Percentiles rank a stretch among this genome's conserved stretches.
Conservation (phyloP, 2,329 filamentous ascomycete species). For the Claviceps sp. region DNA sequence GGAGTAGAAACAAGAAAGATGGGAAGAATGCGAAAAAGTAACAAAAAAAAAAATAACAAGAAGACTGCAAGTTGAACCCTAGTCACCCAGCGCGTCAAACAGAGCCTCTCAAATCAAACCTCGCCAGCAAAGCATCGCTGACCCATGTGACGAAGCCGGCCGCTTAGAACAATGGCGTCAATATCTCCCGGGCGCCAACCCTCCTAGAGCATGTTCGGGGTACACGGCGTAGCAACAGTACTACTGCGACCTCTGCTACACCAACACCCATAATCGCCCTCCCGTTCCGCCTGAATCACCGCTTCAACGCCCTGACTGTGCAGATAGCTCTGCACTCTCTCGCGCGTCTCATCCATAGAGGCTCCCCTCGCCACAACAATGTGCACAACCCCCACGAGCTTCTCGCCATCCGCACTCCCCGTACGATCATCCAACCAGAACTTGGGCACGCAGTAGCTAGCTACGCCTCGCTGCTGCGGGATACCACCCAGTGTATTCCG, state of each 20-base stretch:
- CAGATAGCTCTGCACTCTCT: conserved; percentile 62
- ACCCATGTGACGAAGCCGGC: not conserved
- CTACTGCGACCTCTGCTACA: conserved; percentile 26
- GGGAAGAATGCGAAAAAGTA: not conserved
- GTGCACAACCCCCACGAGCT: conserved; percentile 73
- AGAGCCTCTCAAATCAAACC: not conserved
- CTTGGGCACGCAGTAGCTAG: conserved; percentile 71
- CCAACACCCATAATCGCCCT: conserved; percentile 58
- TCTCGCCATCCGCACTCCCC: conserved; percentile 29
- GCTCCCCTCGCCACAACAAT: conserved; percentile 60
- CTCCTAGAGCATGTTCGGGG: conserved; percentile 21
- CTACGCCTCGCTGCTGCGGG: conserved; percentile 68
- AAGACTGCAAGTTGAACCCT: too few species aligned
- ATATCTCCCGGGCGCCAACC: not conserved
- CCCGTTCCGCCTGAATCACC: conserved; percentile 76
- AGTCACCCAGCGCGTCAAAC: not conserved
- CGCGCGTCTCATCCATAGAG: conserved; percentile 70
- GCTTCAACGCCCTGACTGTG: conserved; percentile 61
- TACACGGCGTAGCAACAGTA: conserved; percentile 15
- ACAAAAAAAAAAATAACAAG: not conserved
- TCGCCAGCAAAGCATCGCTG: not conserved
- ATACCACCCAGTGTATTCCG: conserved; percentile 79
- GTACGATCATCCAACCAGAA: conserved; percentile 79
- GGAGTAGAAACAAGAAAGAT: not conserved
- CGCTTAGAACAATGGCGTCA: not conserved